Evolutionary conservation across 2,329 filamentous ascomycete genomes (phyloP).

Genomic region (Plenodomus tracheiphilus): DNA sequence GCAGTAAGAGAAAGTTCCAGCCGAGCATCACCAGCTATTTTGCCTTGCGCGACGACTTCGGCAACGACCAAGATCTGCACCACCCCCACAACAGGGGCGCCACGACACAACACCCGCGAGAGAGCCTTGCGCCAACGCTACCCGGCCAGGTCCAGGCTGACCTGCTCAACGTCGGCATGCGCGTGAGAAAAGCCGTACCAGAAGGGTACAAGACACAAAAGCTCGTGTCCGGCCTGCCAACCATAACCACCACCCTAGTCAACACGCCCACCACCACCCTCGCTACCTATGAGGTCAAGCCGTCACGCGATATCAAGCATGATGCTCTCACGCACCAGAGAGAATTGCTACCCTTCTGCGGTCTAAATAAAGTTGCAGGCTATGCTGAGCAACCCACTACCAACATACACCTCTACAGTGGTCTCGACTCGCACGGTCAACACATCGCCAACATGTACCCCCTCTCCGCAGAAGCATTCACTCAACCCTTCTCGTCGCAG

Average conservation of each 20-base stretch:
- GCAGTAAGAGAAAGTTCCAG: slow-evolving; percentile 50
- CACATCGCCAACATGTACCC: slow-evolving; percentile 32
- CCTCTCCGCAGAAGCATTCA: slow-evolving; percentile 39
- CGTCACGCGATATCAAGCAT: slow-evolving; percentile 24
- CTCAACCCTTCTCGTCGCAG: slow-evolving; percentile 39
- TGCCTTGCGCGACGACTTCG: slow-evolving; percentile 25
- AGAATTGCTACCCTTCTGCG: slow-evolving; percentile 80
- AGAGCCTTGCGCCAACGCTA: slow-evolving; percentile 53
- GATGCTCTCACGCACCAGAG: slow-evolving; percentile 43
- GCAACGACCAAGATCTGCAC: slow-evolving; percentile 24
- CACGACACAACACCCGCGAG: slow-evolving; percentile 12
- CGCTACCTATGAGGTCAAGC: slow-evolving; percentile 25
- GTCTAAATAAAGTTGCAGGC: slow-evolving; percentile 75
- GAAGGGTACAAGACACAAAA: slow-evolving; percentile 87
- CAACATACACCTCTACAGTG: slow-evolving; percentile 37
- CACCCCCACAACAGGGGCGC: neutral
- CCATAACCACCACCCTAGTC: slow-evolving; percentile 32
- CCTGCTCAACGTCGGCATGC: slow-evolving; percentile 91
- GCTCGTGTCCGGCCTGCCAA: slow-evolving; percentile 24
- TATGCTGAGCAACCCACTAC: slow-evolving; percentile 61
- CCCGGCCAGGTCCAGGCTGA: slow-evolving; percentile 73
- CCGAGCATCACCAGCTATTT: slow-evolving; percentile 53
- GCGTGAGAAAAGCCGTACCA: slow-evolving; percentile 86
- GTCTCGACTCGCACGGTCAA: slow-evolving; percentile 43
- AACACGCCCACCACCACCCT: slow-evolving; percentile 9